Percentiles rank a stretch among this genome's conserved stretches.
Conservation (phyloP, 768 basidiomycete species). For the Clitopilus hobsonii region DNA sequence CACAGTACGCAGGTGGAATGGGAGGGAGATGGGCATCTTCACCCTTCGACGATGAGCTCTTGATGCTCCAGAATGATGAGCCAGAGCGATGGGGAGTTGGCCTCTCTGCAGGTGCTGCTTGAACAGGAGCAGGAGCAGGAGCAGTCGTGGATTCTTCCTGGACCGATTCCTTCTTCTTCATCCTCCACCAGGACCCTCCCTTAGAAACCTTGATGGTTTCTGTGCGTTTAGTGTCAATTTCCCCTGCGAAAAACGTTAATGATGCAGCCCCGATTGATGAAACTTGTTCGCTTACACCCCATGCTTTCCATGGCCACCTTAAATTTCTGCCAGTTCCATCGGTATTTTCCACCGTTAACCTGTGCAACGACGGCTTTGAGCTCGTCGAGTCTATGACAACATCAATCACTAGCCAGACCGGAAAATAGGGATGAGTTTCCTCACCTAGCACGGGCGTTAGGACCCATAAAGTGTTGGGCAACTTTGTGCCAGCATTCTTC, state of each 20-base stretch:
- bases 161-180: constrained; percentile 40
- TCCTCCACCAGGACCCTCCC: constrained; percentile 14
- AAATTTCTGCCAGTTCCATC: constrained; percentile 84
- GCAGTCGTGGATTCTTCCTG: constrained; percentile 3
- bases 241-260: constrained; percentile 40
- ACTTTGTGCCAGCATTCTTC: constrained; percentile 83
- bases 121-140: constrained; percentile 7
- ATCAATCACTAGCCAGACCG: not conserved
- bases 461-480: constrained; percentile 71
- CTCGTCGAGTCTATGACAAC: constrained; percentile 45
- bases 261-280: not conserved
- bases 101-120: constrained; percentile 10
- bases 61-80: constrained; percentile 20
- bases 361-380: constrained; percentile 70
- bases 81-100: constrained; percentile 18
- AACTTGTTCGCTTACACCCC: constrained; percentile 56
- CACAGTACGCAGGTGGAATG: not conserved
- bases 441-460: constrained; percentile 57
- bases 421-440: not conserved
- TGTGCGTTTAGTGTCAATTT: constrained; percentile 54
- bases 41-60: constrained; percentile 16
- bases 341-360: constrained; percentile 72
- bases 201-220: constrained; percentile 36
- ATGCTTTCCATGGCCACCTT: constrained; percentile 74
- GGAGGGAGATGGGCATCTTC: constrained; percentile 16